Evolutionary conservation across 1,139 yeast species (phyloP), one percentile per base, ranked within the genome.

Genomic region (Arxiozyma slooffiae): DNA sequence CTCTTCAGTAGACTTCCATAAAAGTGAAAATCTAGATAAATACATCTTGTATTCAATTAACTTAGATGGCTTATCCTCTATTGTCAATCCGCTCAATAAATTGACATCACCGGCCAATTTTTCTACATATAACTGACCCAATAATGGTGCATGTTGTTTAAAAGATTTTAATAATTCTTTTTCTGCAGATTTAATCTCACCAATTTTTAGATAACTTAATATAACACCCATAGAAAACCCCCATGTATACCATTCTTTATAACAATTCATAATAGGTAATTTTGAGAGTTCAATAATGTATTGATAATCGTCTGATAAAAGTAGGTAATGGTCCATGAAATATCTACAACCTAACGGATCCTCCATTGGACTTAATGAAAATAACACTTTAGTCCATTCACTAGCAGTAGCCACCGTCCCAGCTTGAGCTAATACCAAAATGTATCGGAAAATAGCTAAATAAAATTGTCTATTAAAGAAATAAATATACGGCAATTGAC

Each of bases 321-420:
- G 71, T 6, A 92, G 83, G 62, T 85, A 88, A 60, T 78, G 83
- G 64, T 88, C 96, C 58, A 88, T 81, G 66, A 87, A 85, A 60
- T 83, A 82, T 55, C 95, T 75, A 6, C 84, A 89, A 14, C 96
- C 95, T 52, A 83, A 70, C 0, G 96, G 96, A 70, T 88, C 97
- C 47, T 83, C 87, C 1, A 81, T 77, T 1, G 96, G 95, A 39
- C 80, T 77, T 44, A 88, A 69, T 1, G 88, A 78, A 56, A 84
- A 70, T 48, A 89, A 70, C 7, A 84, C 71, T 62, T 85, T 88
- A 59, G 85, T 79, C 70, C 82, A 88, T 42, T 80, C 77, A 50
- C 85, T 75, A 1, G 96, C 95, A 0, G 96, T 87, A 52, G 70
- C 76, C 62, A 78, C 81, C 1, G 92, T 84, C 8, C 95, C 86